Base-by-base conservation (phyloP, 2,329 filamentous ascomycete species). In the Aspergillus amoenus region DNA sequence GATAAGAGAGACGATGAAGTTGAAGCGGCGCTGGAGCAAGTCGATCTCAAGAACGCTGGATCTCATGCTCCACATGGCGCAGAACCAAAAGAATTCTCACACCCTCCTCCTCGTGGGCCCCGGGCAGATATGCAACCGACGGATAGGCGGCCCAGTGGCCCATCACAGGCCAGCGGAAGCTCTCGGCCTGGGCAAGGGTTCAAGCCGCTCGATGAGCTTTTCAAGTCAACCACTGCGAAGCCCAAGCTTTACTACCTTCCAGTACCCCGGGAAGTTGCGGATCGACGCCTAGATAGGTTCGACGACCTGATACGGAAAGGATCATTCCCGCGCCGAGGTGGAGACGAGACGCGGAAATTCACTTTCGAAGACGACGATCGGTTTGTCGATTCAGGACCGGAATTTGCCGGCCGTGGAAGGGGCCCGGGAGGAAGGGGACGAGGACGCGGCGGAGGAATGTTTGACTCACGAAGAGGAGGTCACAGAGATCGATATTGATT, bases 381-480 rank as follows among this genome's bases (percentile, higher is more conserved):
- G 5, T 85, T 92, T 53, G 88, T 92, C 44, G 88, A 92, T 70
- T 81, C 87, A 53, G 89, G 89, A 13, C 84, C 84, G 15, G 89
- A 92, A 70, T 85, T 87, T 56, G 43, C 55, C 53, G 61, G 64
- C 12, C 55, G 61, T 57, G 62, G 61, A 15, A 49, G 61, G 9
- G 61, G 63, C 34, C 27, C 27, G 27, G 55, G 62, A 27, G 64
- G 77, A 9, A 75, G 76, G 34, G 72, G 70, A 53, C 67, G 64
- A 55, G 66, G 67, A 24, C 59, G 72, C 34, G 65, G 71, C 8
- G 64, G 68, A 52, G 67, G 55, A 32, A 70, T 65, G 63, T 64
- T 66, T 22, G 59, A 67, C 42, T 59, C 60, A 24, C 61, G 64
- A 59, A 53, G 61, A 39, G 61, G 55, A 47, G 49, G 55, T 41